These are phyloP conservation scores for Starmerella apicola DNA, from an alignment of 805 yeast genomes.

Conservation along the genomic window DNA sequence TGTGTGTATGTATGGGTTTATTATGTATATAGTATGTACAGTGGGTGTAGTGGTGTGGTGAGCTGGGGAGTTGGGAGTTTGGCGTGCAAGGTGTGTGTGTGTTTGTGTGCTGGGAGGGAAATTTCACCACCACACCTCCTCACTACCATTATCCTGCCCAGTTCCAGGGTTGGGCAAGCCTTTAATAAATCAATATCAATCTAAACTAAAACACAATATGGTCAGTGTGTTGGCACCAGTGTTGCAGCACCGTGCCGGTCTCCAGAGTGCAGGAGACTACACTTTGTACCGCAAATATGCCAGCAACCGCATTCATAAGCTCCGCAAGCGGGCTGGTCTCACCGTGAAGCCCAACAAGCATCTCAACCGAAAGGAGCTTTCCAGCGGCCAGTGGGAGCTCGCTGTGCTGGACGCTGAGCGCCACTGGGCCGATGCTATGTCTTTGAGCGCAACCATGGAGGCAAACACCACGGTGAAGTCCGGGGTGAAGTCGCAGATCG, in stretches of 20 bases:
- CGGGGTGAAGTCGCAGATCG: constrained; percentile 34
- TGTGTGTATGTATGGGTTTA: no score
- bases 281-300: constrained; percentile 53
- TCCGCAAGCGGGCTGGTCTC: constrained; percentile 53
- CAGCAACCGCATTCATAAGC: constrained; percentile 45
- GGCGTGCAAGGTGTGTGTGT: no score
- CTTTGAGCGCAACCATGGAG: constrained; percentile 43
- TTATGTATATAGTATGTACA: no score
- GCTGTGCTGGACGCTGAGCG: constrained; percentile 58
- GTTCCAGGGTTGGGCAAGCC: background rate
- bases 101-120: no score
- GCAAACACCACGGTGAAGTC: constrained; percentile 36
- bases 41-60: no score
- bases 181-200: background rate
- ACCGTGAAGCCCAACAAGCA: constrained; percentile 52
- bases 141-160: background rate
- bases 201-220: background rate
- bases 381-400: constrained; percentile 41
- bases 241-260: constrained; percentile 21
- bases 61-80: no score
- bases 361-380: constrained; percentile 34
- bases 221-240: background rate
- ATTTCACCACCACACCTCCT: no score
- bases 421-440: constrained; percentile 57
- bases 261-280: constrained; percentile 57